Base-by-base conservation (phyloP, 1,139 yeast species). In the Candida freyschussii region DNA sequence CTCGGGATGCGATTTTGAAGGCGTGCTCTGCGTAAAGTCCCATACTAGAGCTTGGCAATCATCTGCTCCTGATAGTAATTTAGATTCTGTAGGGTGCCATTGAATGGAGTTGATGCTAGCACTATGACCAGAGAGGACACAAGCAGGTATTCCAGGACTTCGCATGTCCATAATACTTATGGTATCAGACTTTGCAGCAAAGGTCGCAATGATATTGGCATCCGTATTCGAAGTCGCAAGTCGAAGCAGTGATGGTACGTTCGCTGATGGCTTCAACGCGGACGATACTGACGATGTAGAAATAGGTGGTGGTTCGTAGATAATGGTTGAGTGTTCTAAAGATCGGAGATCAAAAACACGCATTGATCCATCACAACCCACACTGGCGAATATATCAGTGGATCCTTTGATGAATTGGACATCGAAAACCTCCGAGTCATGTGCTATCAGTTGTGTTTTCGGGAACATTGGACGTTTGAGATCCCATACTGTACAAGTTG, bases 401-500 rank as follows among this genome's bases (percentile, higher is more conserved):
- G 86, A 76, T 26, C 78, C 78, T 37, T 82, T 75, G 31, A 87
- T 65, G 57, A 87, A 91, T 45, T 84, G 75, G 15, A 89, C 97
- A 56, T 91, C 98, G 56, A 78, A 86, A 5, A 91, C 98, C 57
- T 89, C 97, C 39, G 82, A 78, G 55, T 91, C 98, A 58, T 91
- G 98, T 0, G 98, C 98, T 47, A 91, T 91, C 32, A 91, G 66
- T 60, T 91, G 97, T 1, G 98, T 89, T 53, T 82, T 83, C 14
- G 95, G 95, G 5, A 71, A 57, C 32, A 68, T 71, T 8, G 76
- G 67, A 30, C 65, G 58, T 20, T 65, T 67, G 26, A 86, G 61
- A 58, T 91, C 97, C 97, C 98, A 91, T 4, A 87, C 79, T 0
- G 97, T 89, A 59, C 98, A 91, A 1, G 98, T 91, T 1, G 98